Evolutionary conservation across 2,329 filamentous ascomycete species (phyloP).

Genomic region (Fusarium palustre): DNA sequence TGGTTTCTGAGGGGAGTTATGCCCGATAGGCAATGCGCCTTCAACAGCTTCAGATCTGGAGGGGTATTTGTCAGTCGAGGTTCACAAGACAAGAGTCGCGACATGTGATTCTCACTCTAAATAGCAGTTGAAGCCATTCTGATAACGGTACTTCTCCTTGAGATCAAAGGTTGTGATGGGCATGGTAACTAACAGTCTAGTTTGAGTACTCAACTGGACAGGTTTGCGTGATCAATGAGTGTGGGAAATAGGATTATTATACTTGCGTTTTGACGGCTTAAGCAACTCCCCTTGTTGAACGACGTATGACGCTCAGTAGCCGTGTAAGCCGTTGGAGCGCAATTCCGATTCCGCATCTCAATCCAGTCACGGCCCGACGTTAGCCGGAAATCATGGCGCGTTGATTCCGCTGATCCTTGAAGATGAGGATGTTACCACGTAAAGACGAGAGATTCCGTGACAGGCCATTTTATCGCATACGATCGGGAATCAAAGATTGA

Average conservation of each 20-base stretch:
- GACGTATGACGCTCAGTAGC: conserved; percentile 39
- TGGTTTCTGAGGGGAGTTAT: conserved; percentile 86
- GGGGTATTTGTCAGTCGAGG: conserved; percentile 10
- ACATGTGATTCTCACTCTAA: conserved; percentile 70
- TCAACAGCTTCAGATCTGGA: conserved; percentile 79
- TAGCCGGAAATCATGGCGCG: conserved; percentile 43
- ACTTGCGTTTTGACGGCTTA: conserved; percentile 34
- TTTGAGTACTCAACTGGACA: background rate
- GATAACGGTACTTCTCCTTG: conserved; percentile 75
- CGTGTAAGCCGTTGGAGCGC: conserved; percentile 38
- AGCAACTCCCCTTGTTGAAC: conserved; percentile 19
- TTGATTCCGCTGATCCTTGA: conserved; percentile 39
- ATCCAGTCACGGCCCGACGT: conserved; percentile 45
- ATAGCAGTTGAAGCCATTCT: conserved; percentile 81
- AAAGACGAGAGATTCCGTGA: background rate
- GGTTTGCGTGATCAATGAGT: background rate
- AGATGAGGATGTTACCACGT: conserved; percentile 10
- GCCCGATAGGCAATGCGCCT: conserved; percentile 77
- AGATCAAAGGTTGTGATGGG: conserved; percentile 62
- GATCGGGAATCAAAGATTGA: conserved; percentile 1
- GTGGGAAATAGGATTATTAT: conserved; percentile 39
- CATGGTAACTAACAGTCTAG: conserved; percentile 53
- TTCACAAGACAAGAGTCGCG: accelerated
- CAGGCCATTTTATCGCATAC: conserved; percentile 20
- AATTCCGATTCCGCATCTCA: conserved; percentile 48